A percentile compares a stretch with the other conserved stretches of the same genome.
phyloP scores from a whole-genome alignment of 768 basidiomycete genomes.

The Dacryopinax spathularia region DNA sequence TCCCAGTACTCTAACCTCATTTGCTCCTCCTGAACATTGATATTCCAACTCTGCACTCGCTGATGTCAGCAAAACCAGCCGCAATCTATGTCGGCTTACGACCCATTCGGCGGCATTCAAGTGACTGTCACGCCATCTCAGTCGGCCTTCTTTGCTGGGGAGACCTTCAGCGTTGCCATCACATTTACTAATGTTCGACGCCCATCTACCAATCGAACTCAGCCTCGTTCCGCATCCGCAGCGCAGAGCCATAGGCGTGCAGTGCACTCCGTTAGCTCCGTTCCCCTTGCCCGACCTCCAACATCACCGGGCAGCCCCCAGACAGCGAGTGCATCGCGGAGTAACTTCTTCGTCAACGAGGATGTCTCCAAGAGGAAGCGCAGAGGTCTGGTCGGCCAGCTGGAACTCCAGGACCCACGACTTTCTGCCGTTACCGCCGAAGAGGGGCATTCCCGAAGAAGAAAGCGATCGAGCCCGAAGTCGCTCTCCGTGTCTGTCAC shows the following conservation, averaged over 20 bases:
- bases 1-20: no score
- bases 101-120: slow-evolving; percentile 15
- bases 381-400: background rate
- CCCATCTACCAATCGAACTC: slow-evolving; percentile 29
- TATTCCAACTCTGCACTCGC: no score
- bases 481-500: background rate
- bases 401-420: background rate
- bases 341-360: background rate
- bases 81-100: no score
- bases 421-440: background rate
- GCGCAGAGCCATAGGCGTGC: slow-evolving; percentile 42
- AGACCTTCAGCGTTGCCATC: slow-evolving; percentile 68
- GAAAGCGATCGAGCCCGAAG: background rate
- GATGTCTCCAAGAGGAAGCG: background rate
- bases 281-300: slow-evolving; percentile 64
- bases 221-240: slow-evolving; percentile 12
- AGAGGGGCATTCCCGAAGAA: background rate
- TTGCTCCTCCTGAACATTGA: no score
- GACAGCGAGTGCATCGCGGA: slow-evolving; percentile 15
- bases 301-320: slow-evolving; percentile 59
- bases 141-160: slow-evolving; percentile 87
- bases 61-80: no score
- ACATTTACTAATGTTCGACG: slow-evolving; percentile 73
- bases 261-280: slow-evolving; percentile 70
- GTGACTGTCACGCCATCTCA: slow-evolving; percentile 46